Conservation (phyloP, 2,329 filamentous ascomycete genomes). For the Teratosphaeria zuluensis region DNA sequence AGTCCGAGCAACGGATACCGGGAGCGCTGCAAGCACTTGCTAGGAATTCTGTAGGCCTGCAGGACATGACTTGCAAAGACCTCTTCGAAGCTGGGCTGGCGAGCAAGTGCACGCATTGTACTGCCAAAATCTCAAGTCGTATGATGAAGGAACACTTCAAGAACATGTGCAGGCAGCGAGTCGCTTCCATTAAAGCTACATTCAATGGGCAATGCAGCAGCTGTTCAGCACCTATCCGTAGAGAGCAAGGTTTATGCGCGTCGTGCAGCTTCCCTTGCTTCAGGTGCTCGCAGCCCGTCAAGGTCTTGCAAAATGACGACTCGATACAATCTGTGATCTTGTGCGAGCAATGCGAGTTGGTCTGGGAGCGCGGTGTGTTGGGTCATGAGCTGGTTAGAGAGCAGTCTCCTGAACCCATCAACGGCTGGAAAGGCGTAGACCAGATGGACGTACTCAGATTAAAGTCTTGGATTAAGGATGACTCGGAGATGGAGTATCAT, state of each 20-base stretch:
- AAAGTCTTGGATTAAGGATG: background rate
- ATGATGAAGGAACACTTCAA: background rate
- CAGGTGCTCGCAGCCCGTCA: constrained; percentile 24
- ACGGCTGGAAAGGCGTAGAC: constrained; percentile 1
- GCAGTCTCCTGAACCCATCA: background rate
- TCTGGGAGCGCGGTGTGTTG: constrained; percentile 30
- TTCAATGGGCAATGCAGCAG: constrained; percentile 6
- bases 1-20: constrained; percentile 34
- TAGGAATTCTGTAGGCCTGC: constrained; percentile 4
- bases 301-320: background rate
- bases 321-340: background rate
- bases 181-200: constrained; percentile 1
- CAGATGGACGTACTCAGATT: background rate
- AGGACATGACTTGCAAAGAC: constrained; percentile 8
- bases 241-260: constrained; percentile 25
- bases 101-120: constrained; percentile 26
- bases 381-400: constrained; percentile 26
- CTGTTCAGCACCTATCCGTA: constrained; percentile 14
- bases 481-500: constrained; percentile 5
- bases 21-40: constrained; percentile 25
- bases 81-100: constrained; percentile 18
- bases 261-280: constrained; percentile 34
- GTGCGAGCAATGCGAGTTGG: constrained; percentile 24
- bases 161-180: constrained; percentile 5
- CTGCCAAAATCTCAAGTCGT: constrained; percentile 16